A percentile compares a stretch with the other conserved stretches of the same genome.
Conservation (phyloP, 148 eudicot genomes). For the Amaranthus palmeri region DNA sequence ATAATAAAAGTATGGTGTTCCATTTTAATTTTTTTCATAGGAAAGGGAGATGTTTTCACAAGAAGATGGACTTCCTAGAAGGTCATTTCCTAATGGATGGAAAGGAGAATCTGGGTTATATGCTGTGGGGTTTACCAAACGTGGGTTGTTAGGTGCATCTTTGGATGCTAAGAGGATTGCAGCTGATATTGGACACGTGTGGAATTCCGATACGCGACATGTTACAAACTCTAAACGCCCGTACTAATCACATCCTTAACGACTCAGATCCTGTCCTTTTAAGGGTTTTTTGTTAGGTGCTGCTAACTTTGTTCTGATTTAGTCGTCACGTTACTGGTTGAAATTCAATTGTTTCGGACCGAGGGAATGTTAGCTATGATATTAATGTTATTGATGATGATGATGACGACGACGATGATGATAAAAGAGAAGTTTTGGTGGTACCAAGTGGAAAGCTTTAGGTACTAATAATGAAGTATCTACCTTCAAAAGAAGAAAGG, state of each 20-base stretch:
- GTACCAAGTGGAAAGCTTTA: conserved; percentile 11
- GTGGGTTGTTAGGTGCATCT: conserved; percentile 80
- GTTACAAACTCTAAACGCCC: conserved; percentile 19
- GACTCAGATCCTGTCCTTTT: background rate
- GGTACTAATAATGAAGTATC: conserved; percentile 18
- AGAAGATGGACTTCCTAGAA: conserved; percentile 63
- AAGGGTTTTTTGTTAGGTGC: conserved; percentile 1
- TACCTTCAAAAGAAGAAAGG: conserved; percentile 18
- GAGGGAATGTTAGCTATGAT: too few relatives aligned
- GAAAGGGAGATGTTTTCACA: conserved; percentile 65
- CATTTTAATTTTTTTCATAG: conserved; percentile 28
- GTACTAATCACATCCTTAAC: background rate
- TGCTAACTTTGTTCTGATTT: too few relatives aligned
- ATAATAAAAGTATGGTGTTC: conserved; percentile 20
- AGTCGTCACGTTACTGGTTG: too few relatives aligned
- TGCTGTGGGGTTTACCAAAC: conserved; percentile 83
- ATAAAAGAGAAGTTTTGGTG: conserved; percentile 26
- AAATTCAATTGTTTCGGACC: too few relatives aligned
- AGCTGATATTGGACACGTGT: conserved; percentile 43
- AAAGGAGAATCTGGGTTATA: conserved; percentile 73
- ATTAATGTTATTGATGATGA: conserved; percentile 10
- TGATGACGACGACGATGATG: conserved; percentile 22
- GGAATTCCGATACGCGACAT: conserved; percentile 39
- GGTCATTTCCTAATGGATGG: conserved; percentile 79
- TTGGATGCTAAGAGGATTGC: conserved; percentile 63